Conservation (phyloP, 2,329 filamentous ascomycete species). For the Penicillium olsonii region DNA sequence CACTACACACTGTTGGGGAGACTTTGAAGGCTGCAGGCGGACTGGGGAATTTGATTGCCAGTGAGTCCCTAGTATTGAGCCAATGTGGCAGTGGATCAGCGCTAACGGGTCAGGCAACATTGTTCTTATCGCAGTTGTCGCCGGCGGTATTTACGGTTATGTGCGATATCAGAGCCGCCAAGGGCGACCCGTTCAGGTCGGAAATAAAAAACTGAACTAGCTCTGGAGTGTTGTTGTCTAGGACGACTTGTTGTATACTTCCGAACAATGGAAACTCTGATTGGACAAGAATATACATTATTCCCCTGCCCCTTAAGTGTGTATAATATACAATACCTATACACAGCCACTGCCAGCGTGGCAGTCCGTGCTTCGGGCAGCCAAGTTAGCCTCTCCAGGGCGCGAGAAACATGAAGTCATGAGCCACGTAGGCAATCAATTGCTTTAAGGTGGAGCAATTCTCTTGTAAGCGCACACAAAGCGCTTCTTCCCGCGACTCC, state of each 20-base stretch:
- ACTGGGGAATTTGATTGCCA: constrained; percentile 19
- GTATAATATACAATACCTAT: no score
- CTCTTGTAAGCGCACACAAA: not conserved
- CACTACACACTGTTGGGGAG: not conserved
- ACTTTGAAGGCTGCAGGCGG: constrained; percentile 15
- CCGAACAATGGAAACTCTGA: no score
- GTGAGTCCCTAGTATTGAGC: constrained; percentile 14
- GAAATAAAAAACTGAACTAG: constrained; percentile 20
- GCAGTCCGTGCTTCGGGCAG: constrained; percentile 20
- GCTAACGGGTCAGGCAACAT: no score
- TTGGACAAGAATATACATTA: no score
- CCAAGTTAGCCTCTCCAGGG: constrained; percentile 9
- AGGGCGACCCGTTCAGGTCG: constrained; percentile 11
- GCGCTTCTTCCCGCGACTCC: no score
- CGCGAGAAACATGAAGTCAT: constrained; percentile 6
- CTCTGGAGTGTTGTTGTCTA: no score
- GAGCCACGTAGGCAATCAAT: constrained; percentile 15
- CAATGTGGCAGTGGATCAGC: no score
- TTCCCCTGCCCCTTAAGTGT: no score
- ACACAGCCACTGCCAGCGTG: constrained; percentile 22
- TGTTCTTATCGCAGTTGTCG: constrained; percentile 15
- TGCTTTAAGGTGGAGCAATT: no score
- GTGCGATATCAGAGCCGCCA: constrained; percentile 14
- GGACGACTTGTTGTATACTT: no score
- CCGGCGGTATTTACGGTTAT: constrained; percentile 13